Conservation (phyloP, 257 asterid genomes). For the Echites panduratus region DNA sequence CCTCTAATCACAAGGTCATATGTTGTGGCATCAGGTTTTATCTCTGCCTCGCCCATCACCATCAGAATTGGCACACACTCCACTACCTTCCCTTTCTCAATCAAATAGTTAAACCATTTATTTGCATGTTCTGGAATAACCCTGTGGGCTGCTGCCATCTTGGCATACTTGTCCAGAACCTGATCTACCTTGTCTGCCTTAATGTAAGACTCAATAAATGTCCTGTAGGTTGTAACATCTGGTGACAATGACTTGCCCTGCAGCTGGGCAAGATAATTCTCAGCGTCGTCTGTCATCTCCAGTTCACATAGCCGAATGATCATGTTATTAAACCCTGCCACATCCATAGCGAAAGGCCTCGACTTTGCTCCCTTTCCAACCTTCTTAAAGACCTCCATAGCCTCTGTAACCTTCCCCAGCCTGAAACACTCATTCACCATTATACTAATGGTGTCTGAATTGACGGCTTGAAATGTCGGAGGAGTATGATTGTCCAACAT, state of each 20-base stretch:
- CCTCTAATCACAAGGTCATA: slow-evolving; percentile 68
- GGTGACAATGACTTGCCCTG: slow-evolving; percentile 58
- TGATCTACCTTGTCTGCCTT: slow-evolving; percentile 46
- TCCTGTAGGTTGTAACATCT: slow-evolving; percentile 62
- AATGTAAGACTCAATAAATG: slow-evolving; percentile 67
- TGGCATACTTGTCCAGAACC: slow-evolving; percentile 52
- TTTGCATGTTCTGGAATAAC: slow-evolving; percentile 72
- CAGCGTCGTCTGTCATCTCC: slow-evolving; percentile 75
- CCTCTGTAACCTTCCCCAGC: slow-evolving; percentile 68
- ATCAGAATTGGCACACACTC: slow-evolving; percentile 64
- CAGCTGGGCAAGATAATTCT: slow-evolving; percentile 43
- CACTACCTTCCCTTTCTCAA: slow-evolving; percentile 54
- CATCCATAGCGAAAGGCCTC: slow-evolving; percentile 81
- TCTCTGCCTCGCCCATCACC: slow-evolving; percentile 68
- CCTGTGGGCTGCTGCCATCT: slow-evolving; percentile 76
- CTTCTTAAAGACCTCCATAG: slow-evolving; percentile 69
- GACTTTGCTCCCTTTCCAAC: slow-evolving; percentile 66
- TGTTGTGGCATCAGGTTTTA: slow-evolving; percentile 75
- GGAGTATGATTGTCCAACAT: slow-evolving; percentile 95
- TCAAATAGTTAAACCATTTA: slow-evolving; percentile 66
- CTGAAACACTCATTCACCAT: slow-evolving; percentile 74
- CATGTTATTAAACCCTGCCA: slow-evolving; percentile 76
- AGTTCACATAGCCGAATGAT: slow-evolving; percentile 66
- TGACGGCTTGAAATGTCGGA: slow-evolving; percentile 77
- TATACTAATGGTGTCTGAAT: slow-evolving; percentile 68